Evolutionary conservation across 2,329 filamentous ascomycete genomes (phyloP).

Genomic region (Fusarium torulosum): DNA sequence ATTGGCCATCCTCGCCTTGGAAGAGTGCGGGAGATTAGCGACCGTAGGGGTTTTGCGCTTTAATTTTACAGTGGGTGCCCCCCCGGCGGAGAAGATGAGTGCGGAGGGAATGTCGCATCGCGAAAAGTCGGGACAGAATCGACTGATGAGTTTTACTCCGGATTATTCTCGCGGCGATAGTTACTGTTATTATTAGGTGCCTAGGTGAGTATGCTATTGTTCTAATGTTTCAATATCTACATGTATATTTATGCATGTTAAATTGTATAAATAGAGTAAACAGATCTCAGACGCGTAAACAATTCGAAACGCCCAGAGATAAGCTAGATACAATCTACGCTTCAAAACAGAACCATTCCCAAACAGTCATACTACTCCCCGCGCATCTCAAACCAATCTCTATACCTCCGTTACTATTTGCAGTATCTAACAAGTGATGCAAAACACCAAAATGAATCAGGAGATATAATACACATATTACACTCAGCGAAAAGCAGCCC

Average conservation of each 20-base stretch:
- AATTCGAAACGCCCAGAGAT: conserved; percentile 19
- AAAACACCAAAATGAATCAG: neutral
- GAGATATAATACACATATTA: too few species aligned
- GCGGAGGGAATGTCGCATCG: conserved; percentile 5
- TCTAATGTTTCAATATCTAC: too few species aligned
- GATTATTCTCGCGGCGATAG: conserved; percentile 17
- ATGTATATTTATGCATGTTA: too few species aligned
- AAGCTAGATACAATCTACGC: conserved; percentile 11
- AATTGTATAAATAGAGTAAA: neutral
- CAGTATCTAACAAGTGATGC: neutral
- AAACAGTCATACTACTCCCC: neutral
- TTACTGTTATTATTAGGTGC: too few species aligned
- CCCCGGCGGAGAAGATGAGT: neutral
- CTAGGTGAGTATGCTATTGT: too few species aligned
- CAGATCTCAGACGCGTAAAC: conserved; percentile 16
- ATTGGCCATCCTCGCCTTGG: conserved; percentile 9
- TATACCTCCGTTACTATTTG: neutral
- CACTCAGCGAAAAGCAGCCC: conserved; percentile 1
- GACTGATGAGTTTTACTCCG: conserved; percentile 10
- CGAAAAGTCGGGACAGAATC: conserved; percentile 27
- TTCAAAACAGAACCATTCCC: neutral
- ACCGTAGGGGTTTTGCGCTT: neutral
- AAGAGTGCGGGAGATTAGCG: neutral
- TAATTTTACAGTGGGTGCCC: neutral
- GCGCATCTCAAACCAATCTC: conserved; percentile 9